Conservation (phyloP, 129 eudicot species). For the Rutidosis leptorrhynchoides region DNA sequence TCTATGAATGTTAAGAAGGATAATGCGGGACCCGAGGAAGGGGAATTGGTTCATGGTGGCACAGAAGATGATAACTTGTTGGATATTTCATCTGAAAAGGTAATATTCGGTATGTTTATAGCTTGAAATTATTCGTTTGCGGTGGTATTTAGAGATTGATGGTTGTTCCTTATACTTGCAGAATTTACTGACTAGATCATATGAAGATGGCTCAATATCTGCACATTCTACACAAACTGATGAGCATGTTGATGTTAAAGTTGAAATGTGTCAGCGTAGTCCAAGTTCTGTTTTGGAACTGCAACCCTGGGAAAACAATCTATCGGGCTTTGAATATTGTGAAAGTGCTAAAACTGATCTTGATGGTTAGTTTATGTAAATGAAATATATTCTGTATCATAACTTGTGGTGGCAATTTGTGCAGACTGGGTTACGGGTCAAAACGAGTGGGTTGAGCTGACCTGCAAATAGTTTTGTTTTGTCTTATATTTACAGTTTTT, state of each 20-base stretch:
- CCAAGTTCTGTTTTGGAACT: slow-evolving; percentile 62
- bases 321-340: slow-evolving; percentile 25
- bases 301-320: slow-evolving; percentile 36
- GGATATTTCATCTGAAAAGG: slow-evolving; percentile 26
- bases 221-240: slow-evolving; percentile 23
- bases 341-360: slow-evolving; percentile 33
- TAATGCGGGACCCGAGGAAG: slow-evolving; percentile 24
- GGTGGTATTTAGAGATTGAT: background rate
- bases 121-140: background rate
- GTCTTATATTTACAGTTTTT: background rate
- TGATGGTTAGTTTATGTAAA: slow-evolving; percentile 29
- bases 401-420: background rate
- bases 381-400: background rate
- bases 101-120: slow-evolving; percentile 8
- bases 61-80: background rate
- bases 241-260: slow-evolving; percentile 29
- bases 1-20: slow-evolving; percentile 3
- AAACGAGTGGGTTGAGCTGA: background rate
- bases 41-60: slow-evolving; percentile 16
- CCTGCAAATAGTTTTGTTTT: background rate
- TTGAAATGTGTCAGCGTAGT: slow-evolving; percentile 42
- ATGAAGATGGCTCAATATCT: slow-evolving; percentile 26
- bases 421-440: background rate
- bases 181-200: slow-evolving; percentile 36
- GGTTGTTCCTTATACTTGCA: slow-evolving; percentile 26